Evolutionary conservation across 345 rosid species (phyloP), one percentile per base, ranked within the genome.

Genomic region (Laguncularia racemosa): DNA sequence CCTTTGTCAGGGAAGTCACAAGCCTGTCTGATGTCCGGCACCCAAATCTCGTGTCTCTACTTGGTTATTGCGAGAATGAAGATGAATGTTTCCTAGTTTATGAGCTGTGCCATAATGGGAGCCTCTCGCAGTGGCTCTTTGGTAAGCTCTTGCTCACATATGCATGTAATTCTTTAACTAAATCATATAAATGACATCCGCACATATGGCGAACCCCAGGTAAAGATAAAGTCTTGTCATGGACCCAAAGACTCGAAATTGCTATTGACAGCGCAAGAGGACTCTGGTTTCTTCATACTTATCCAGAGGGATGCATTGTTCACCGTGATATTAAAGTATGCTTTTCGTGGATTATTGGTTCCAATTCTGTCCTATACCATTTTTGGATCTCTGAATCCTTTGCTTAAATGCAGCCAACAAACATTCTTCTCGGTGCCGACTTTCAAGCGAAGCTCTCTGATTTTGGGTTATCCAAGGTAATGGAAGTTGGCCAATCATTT

Each of bases 391-490:
- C 9, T 4, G 1, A 33, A 10, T 9, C 9, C 40, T 33, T 33
- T 9, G 40, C 40, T 33, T 10, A 33, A 33, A 33, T 52, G 60
- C 66, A 83, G 81, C 85, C 88, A 0, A 80, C 88, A 13, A 83
- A 80, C 67, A 83, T 81, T 60, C 83, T 84, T 45, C 67, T 84
- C 14, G 49, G 46, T 52, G 72, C 70, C 12, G 62, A 74, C 43
- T 78, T 84, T 16, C 74, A 74, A 56, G 86, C 84, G 38, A 84
- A 84, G 67, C 82, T 84, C 28, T 67, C 78, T 9, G 90, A 81
- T 52, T 83, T 81, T 2, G 83, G 90, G 19, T 54, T 78, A 23
- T 81, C 90, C 11, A 84, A 81, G 66, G 81, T 84, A 20, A 78
- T 76, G 76, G 78, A 81, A 50, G 60, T 76, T 28, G 90, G 78